A percentile compares a stretch with the other conserved stretches of the same genome.
These are phyloP conservation scores for Telopea speciosissima DNA, from an alignment of 177 flowering plant genomes.

Conservation along the genomic window DNA sequence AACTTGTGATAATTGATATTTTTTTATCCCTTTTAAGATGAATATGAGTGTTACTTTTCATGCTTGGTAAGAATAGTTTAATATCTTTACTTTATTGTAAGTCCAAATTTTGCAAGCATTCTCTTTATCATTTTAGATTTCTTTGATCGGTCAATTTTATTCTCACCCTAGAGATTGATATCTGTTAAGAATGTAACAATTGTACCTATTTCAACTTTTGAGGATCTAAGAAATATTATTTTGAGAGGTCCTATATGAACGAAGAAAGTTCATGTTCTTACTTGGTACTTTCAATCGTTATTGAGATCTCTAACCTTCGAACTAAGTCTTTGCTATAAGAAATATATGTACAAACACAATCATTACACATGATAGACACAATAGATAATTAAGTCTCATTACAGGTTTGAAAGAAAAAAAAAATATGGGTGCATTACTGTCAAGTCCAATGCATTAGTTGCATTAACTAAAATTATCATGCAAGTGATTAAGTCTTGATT, in stretches of 20 bases:
- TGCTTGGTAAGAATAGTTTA: too few relatives aligned
- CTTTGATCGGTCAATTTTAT: slow-evolving; percentile 7
- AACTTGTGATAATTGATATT: too few relatives aligned
- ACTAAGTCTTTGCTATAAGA: slow-evolving; percentile 86
- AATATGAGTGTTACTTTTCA: too few relatives aligned
- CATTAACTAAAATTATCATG: too few relatives aligned
- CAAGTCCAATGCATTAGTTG: not conserved
- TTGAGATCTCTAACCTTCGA: slow-evolving; percentile 92
- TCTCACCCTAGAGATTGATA: slow-evolving; percentile 72
- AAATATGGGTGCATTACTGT: not conserved
- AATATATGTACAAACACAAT: slow-evolving; percentile 42
- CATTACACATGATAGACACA: too few relatives aligned
- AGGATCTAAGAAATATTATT: slow-evolving; percentile 62
- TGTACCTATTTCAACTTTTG: slow-evolving; percentile 56
- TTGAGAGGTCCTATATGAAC: slow-evolving; percentile 67
- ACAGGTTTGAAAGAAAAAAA: not conserved
- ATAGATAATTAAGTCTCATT: too few relatives aligned
- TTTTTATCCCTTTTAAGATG: too few relatives aligned
- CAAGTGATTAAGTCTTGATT: too few relatives aligned
- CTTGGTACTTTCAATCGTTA: too few relatives aligned
- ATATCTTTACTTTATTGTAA: too few relatives aligned
- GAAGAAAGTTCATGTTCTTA: slow-evolving; percentile 96
- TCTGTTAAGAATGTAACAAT: slow-evolving; percentile 73
- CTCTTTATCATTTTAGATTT: not conserved
- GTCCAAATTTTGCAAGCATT: not conserved